Percentiles rank a stretch among this genome's conserved stretches.
Conservation (phyloP, 2,329 filamentous ascomycete genomes). For the Claviceps sp. region DNA sequence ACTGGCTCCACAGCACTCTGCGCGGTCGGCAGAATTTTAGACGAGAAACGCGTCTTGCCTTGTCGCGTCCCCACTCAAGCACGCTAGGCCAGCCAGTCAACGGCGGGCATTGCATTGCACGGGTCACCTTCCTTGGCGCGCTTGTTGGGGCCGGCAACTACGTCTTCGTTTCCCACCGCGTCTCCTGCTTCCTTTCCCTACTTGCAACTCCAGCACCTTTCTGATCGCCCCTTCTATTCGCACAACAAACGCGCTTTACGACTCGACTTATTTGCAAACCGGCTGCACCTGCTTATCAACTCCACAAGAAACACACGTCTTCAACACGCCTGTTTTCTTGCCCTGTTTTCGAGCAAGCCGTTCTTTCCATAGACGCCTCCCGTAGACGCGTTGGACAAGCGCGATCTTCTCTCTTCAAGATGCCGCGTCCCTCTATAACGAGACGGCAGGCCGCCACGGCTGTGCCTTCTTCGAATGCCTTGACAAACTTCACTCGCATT, state of each 20-base stretch:
- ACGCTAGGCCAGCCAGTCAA: background rate
- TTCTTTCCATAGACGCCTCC: background rate
- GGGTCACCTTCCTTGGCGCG: background rate
- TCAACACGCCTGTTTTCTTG: background rate
- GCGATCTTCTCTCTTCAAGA: background rate
- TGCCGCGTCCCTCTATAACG: constrained; percentile 4
- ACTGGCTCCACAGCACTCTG: background rate
- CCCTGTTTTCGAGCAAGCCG: background rate
- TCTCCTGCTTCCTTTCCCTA: background rate
- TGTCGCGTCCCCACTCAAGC: background rate
- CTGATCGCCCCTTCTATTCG: background rate
- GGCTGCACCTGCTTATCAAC: background rate
- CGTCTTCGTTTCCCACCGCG: background rate
- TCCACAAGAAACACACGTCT: background rate
- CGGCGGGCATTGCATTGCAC: background rate
- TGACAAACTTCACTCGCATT: constrained; percentile 32
- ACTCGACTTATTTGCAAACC: too few species aligned
- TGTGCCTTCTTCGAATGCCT: constrained; percentile 15
- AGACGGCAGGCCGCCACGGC: constrained; percentile 8
- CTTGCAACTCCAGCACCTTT: background rate
- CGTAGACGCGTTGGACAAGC: background rate
- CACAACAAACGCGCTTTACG: background rate
- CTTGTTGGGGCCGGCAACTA: background rate
- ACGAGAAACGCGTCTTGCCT: background rate
- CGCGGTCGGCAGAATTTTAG: background rate